Evolutionary conservation across 1,284 basidiomycete genomes (phyloP).

Genomic region (Microbotryum lychnidis-dioicae): DNA sequence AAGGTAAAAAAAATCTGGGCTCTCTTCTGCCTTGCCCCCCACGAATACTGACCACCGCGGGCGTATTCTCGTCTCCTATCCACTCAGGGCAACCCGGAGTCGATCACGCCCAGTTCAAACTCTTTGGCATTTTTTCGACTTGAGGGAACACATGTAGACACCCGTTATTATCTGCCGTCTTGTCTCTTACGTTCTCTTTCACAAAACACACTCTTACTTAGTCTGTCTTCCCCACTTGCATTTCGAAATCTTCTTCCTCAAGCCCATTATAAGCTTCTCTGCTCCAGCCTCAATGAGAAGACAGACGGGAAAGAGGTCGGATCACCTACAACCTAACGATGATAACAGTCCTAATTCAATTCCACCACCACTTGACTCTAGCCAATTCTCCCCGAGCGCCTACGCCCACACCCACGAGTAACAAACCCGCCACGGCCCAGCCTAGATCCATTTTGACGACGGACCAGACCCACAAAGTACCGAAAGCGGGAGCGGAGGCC

Average conservation of each 20-base stretch:
- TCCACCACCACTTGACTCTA: constrained; percentile 7
- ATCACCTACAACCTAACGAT: too few relatives aligned
- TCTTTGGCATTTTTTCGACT: constrained; percentile 26
- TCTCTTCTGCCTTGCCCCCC: neutral
- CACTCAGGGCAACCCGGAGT: constrained; percentile 24
- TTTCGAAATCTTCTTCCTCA: too few relatives aligned
- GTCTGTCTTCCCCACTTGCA: too few relatives aligned
- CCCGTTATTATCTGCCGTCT: neutral
- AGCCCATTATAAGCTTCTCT: too few relatives aligned
- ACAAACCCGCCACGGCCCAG: constrained; percentile 15
- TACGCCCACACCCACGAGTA: constrained; percentile 1
- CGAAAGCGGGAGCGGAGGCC: constrained; percentile 20
- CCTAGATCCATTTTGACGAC: constrained; percentile 24
- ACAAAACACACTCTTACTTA: too few relatives aligned
- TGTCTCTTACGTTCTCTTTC: neutral
- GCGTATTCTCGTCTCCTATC: too few relatives aligned
- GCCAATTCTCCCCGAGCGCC: constrained; percentile 10
- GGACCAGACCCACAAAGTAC: constrained; percentile 28
- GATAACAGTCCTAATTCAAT: too few relatives aligned
- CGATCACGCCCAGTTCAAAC: constrained; percentile 24
- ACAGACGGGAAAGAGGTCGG: too few relatives aligned
- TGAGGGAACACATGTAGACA: constrained; percentile 8
- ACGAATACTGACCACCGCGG: neutral
- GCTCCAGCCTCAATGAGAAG: too few relatives aligned
- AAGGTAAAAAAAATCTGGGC: constrained; percentile 25